phyloP scores from a whole-genome alignment of 2,329 filamentous ascomycete species.

The Tolypocladium tundrense region DNA sequence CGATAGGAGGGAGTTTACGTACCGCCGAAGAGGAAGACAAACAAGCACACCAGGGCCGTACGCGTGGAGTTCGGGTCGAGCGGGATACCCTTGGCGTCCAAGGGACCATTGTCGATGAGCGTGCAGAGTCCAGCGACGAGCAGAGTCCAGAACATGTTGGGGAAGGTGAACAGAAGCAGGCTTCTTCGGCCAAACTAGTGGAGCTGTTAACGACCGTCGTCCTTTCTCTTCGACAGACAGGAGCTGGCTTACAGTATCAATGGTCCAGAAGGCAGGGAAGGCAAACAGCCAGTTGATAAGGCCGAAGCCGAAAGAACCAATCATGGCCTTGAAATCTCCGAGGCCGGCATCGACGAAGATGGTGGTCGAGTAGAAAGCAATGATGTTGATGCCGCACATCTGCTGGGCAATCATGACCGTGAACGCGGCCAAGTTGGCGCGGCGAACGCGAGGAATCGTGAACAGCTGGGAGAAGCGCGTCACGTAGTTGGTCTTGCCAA shows the following conservation, averaged over 20 bases:
- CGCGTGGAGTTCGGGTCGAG: constrained; percentile 22
- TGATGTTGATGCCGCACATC: constrained; percentile 60
- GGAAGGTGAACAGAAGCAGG: constrained; percentile 55
- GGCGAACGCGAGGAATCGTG: constrained; percentile 55
- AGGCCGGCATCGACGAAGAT: constrained; percentile 49
- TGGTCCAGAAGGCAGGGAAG: constrained; percentile 56
- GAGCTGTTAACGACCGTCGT: constrained; percentile 4
- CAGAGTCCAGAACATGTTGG: constrained; percentile 52
- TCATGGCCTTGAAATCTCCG: constrained; percentile 38
- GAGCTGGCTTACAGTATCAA: constrained; percentile 39
- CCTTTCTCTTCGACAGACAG: neutral
- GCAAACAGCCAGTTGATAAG: constrained; percentile 56
- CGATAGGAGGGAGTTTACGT: neutral
- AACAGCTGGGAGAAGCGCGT: constrained; percentile 51
- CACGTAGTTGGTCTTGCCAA: constrained; percentile 28
- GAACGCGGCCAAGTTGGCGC: constrained; percentile 66
- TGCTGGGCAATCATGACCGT: constrained; percentile 73
- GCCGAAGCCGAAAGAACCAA: constrained; percentile 37
- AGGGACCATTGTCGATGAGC: constrained; percentile 13
- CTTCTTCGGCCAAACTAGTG: constrained; percentile 45
- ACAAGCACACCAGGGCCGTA: constrained; percentile 46
- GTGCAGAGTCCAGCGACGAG: constrained; percentile 31
- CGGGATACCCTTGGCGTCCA: constrained; percentile 13
- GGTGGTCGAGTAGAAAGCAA: constrained; percentile 63
- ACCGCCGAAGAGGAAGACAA: constrained; percentile 53